Evolutionary conservation across 2,329 filamentous ascomycete genomes (phyloP).

Genomic region (Pseudocercospora cruenta): DNA sequence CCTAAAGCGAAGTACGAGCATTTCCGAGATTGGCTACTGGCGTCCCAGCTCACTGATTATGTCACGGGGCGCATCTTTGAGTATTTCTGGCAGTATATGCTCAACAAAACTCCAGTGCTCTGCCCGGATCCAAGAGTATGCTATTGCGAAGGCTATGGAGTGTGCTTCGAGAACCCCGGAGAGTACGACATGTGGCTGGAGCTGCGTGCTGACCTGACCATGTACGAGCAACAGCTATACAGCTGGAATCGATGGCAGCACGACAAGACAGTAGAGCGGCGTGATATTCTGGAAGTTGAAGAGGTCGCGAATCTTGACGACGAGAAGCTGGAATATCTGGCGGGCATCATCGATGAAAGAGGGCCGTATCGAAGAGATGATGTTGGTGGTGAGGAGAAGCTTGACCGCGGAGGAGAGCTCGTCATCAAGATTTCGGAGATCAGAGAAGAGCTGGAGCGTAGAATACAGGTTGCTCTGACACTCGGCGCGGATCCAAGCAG

Average conservation of each 20-base stretch:
- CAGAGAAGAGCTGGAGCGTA: slow-evolving; percentile 46
- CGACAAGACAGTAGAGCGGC: slow-evolving; percentile 41
- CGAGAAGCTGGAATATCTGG: slow-evolving; percentile 39
- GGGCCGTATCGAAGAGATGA: neutral
- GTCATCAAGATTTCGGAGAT: slow-evolving; percentile 48
- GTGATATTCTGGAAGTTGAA: neutral
- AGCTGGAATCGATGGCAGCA: slow-evolving; percentile 47
- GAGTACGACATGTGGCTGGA: slow-evolving; percentile 55
- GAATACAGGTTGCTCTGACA: slow-evolving; percentile 44
- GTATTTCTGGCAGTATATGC: slow-evolving; percentile 67
- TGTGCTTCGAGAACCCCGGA: slow-evolving; percentile 60
- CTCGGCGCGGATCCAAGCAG: slow-evolving; percentile 18
- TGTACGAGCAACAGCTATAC: slow-evolving; percentile 46
- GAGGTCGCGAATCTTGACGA: slow-evolving; percentile 41
- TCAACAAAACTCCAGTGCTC: slow-evolving; percentile 54
- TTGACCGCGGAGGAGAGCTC: slow-evolving; percentile 20
- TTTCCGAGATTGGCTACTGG: slow-evolving; percentile 64
- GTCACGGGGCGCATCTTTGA: slow-evolving; percentile 65
- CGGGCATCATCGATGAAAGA: slow-evolving; percentile 13
- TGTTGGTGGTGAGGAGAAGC: neutral
- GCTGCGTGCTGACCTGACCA: slow-evolving; percentile 46
- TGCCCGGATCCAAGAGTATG: slow-evolving; percentile 60
- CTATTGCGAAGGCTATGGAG: slow-evolving; percentile 66
- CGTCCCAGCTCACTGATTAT: slow-evolving; percentile 57
- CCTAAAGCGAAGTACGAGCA: slow-evolving; percentile 59